phyloP scores from a whole-genome alignment of 192 early-diverging fungal genomes.

The Entophlyctis luteolus region DNA sequence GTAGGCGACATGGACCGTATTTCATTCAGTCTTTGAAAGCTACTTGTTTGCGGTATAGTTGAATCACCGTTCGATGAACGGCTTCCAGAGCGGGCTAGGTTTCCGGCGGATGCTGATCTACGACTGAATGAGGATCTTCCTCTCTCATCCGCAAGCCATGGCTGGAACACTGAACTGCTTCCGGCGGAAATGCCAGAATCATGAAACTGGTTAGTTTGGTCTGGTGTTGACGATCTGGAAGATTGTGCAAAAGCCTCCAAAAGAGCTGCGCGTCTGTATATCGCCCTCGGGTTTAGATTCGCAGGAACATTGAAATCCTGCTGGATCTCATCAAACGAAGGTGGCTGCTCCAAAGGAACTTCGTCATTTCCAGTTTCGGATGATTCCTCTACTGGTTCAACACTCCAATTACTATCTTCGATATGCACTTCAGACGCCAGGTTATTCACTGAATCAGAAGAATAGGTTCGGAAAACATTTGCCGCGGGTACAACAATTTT shows the following conservation, averaged over 20 bases:
- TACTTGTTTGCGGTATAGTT: not conserved
- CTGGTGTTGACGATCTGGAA: too few species aligned
- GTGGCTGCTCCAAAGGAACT: too few species aligned
- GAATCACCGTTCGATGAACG: not conserved
- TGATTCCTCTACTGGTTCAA: too few species aligned
- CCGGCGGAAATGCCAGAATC: slow-evolving; percentile 2
- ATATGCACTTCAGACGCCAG: too few species aligned
- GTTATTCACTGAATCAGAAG: not conserved
- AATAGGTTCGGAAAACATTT: not conserved
- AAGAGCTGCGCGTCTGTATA: not conserved
- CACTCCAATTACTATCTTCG: too few species aligned
- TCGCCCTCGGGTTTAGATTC: too few species aligned
- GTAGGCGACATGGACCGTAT: too few species aligned
- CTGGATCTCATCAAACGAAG: not conserved
- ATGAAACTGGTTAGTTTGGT: not conserved
- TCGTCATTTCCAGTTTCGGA: too few species aligned
- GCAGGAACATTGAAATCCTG: slow-evolving; percentile 3
- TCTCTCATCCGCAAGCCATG: slow-evolving; percentile 2
- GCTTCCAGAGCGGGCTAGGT: not conserved
- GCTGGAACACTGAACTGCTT: slow-evolving; percentile 9
- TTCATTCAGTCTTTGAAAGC: too few species aligned
- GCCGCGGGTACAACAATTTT: not conserved
- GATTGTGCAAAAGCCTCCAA: not conserved
- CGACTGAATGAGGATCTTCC: too few species aligned
- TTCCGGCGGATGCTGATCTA: too few species aligned